These are phyloP conservation scores for Eragrostis tef DNA, from an alignment of 202 grass and related monocot species.

Conservation along the genomic window DNA sequence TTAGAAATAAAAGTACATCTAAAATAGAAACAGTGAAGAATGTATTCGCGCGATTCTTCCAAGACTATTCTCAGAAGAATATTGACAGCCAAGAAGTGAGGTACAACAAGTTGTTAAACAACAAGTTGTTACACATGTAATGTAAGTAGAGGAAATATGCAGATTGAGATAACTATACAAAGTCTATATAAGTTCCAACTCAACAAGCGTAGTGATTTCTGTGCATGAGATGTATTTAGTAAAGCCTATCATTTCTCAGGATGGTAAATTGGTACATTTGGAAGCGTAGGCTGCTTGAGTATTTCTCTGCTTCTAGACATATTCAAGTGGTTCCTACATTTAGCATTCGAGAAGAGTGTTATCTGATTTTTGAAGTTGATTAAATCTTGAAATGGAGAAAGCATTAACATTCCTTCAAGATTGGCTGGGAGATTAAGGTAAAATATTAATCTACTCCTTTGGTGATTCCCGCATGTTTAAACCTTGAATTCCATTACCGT, in stretches of 20 bases:
- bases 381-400: background rate
- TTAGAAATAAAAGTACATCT: background rate
- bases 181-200: background rate
- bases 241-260: background rate
- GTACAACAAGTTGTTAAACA: background rate
- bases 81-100: background rate
- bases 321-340: background rate
- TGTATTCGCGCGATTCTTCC: background rate
- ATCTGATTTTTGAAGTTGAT: background rate
- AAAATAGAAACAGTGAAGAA: background rate
- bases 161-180: background rate
- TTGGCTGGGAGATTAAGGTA: background rate
- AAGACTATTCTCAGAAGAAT: background rate
- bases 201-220: background rate
- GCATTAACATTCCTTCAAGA: background rate
- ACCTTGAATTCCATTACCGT: too few species aligned
- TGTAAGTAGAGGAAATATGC: background rate
- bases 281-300: background rate
- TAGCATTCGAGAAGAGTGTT: background rate
- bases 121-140: background rate
- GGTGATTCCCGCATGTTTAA: too few species aligned
- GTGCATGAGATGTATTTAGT: background rate
- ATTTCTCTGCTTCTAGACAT: background rate
- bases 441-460: background rate
- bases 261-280: background rate